Evolutionary conservation across 192 early-diverging fungal genomes (phyloP).

Genomic region (Rhizoclosmatium globosum): DNA sequence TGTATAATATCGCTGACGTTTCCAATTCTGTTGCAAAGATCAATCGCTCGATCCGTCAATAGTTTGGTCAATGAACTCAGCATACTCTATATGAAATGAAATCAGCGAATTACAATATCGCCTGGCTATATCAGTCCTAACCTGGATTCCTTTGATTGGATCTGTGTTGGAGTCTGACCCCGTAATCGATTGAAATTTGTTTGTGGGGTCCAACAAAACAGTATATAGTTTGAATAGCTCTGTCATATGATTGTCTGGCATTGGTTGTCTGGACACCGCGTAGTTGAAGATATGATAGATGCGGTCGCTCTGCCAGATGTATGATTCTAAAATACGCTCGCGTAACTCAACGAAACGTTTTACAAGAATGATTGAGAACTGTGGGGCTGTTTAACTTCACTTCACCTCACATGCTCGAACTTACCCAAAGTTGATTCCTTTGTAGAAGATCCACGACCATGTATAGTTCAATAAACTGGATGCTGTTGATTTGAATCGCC

Average conservation of each 20-base stretch:
- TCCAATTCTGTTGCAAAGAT: conserved; percentile 3
- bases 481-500: neutral
- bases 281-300: neutral
- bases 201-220: neutral
- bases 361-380: neutral
- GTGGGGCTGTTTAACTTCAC: neutral
- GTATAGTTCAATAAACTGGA: neutral
- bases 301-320: neutral
- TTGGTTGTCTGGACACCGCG: neutral
- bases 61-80: neutral
- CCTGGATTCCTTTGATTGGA: conserved; percentile 21
- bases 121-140: neutral
- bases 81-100: neutral
- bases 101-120: neutral
- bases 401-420: no score
- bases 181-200: neutral
- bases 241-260: neutral
- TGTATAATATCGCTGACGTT: neutral
- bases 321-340: conserved; percentile 11
- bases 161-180: neutral
- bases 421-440: neutral
- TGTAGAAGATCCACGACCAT: conserved; percentile 6
- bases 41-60: neutral
- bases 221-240: neutral
- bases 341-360: conserved; percentile 2